Conservation (phyloP, 305 asterid species). For the Fraxinus dipetala region DNA sequence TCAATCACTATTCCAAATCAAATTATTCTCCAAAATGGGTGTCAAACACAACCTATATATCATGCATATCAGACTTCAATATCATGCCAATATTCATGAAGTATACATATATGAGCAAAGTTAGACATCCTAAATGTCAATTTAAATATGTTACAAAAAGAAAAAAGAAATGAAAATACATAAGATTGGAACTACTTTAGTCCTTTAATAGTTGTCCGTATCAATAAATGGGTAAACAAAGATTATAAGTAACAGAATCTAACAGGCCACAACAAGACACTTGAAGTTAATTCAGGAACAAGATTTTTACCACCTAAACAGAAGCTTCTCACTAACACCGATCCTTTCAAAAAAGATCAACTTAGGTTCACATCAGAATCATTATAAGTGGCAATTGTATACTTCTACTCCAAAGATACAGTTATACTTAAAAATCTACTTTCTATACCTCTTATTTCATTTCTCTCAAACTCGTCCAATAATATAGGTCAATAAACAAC, state of each 20-base stretch:
- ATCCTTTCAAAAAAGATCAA: neutral
- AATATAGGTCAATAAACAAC: neutral
- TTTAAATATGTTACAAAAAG: neutral
- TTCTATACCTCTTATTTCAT: neutral
- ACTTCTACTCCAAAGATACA: neutral
- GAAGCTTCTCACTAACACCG: neutral
- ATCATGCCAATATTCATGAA: neutral
- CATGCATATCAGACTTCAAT: neutral
- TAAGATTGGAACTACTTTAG: neutral
- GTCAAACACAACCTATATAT: neutral
- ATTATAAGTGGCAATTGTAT: neutral
- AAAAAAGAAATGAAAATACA: neutral
- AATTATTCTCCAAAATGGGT: no score
- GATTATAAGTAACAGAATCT: neutral
- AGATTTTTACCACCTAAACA: neutral
- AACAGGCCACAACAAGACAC: neutral
- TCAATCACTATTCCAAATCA: no score
- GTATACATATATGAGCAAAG: neutral
- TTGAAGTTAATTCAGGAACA: neutral
- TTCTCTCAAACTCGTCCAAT: neutral
- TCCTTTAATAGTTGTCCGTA: neutral
- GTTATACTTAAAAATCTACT: neutral
- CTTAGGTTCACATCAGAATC: neutral
- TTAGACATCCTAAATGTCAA: neutral
- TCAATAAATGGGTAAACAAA: neutral